Evolutionary conservation across 2,329 filamentous ascomycete genomes (phyloP), one percentile per base, ranked within the genome.

Genomic region (Neurospora crassa): DNA sequence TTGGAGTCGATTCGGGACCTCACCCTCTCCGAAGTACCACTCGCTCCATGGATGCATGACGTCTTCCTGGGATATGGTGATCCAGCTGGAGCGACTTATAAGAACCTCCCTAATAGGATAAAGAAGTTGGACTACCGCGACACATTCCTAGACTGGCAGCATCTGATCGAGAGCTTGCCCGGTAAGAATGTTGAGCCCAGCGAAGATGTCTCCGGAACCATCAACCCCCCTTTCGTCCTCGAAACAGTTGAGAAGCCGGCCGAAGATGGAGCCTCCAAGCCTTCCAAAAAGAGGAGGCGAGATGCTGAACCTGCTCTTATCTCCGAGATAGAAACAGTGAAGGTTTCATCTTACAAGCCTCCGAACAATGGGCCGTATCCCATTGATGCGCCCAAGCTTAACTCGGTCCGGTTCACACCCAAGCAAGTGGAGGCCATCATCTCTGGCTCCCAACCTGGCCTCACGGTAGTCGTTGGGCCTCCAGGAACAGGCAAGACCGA

Each of bases 401-500:
- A 98, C 78, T 82, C 84, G 59, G 88, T 98, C 69, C 92, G 93
- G 40, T 99, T 98, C 78, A 99, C 96, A 5, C 89, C 95, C 42
- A 89, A 92, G 45, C 96, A 98, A 81, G 88, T 97, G 40, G 92
- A 98, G 79, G 96, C 96, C 37, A 96, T 99, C 77, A 90, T 92
- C 72, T 97, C 95, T 53, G 96, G 96, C 24, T 94, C 93, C 7
- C 96, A 99, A 77, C 95, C 96, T 43, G 96, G 96, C 24, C 85
- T 99, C 69, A 97, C 95, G 1, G 88, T 99, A 68, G 91, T 99
- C 76, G 93, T 99, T 73, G 96, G 96, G 0, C 96, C 96, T 70
- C 96, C 96, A 8, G 96, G 96, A 70, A 99, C 96, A 7, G 96
- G 96, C 74, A 99, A 99, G 84, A 99, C 96, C n/a, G 96, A 99